These are phyloP conservation scores for Linum usitatissimum DNA, from an alignment of 345 rosid species.

Conservation along the genomic window DNA sequence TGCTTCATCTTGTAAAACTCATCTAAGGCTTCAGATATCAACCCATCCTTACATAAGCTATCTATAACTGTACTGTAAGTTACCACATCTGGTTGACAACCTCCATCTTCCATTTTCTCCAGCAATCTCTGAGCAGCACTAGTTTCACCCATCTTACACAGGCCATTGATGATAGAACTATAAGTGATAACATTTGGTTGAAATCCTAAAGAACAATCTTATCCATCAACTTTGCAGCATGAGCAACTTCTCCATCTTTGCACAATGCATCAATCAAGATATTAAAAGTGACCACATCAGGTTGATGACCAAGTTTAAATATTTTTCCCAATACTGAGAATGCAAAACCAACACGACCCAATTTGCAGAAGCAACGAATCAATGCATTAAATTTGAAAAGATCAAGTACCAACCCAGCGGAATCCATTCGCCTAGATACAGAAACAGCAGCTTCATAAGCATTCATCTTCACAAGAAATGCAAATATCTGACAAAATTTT, in stretches of 20 bases:
- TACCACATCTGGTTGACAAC: conserved; percentile 14
- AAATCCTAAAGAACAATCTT: too few relatives aligned
- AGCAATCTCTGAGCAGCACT: neutral
- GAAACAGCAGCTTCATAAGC: neutral
- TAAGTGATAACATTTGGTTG: neutral
- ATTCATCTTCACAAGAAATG: neutral
- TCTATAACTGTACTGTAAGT: conserved; percentile 20
- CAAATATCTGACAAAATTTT: neutral
- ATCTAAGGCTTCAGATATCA: conserved; percentile 13
- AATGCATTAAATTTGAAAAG: too few relatives aligned
- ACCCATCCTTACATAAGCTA: conserved; percentile 20
- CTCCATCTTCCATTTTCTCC: neutral
- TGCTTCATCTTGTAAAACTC: conserved; percentile 18
- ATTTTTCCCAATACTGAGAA: neutral
- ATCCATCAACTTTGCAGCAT: neutral
- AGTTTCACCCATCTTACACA: neutral
- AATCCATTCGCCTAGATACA: neutral
- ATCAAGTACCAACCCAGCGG: neutral
- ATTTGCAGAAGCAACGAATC: neutral
- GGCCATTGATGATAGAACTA: neutral
- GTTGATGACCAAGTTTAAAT: neutral
- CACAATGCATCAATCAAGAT: conserved; percentile 4
- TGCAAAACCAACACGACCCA: neutral
- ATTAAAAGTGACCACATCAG: neutral
- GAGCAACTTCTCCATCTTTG: neutral